Evolutionary conservation across 345 rosid species (phyloP), one percentile per base, ranked within the genome.

Genomic region (Syzygium oleosum): DNA sequence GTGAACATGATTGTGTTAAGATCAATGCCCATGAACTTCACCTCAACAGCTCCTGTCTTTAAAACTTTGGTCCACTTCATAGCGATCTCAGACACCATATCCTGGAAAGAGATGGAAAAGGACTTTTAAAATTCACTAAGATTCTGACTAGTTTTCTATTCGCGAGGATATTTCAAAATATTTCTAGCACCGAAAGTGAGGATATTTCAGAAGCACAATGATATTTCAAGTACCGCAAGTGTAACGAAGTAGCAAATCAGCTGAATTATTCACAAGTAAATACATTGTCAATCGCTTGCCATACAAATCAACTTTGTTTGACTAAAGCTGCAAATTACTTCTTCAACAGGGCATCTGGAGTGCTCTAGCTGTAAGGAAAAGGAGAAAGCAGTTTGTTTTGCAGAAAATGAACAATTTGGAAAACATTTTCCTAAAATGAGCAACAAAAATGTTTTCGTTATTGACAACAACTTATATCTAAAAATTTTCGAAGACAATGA

Each of bases 1-100:
- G 91, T 96, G 92, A 98, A 96, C 99, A 98, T 98, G 58, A 98
- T 84, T 7, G 99, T 98, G 89, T 90, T 91, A 10, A 90, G 87
- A 91, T 98, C 99, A 19, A 96, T 93, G 1, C 94, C 98, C 89
- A 85, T 92, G 91, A 98, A 96, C 87, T 92, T 94, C 65, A 92
- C 95, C 80, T 93, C 97, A 14, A 96, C 31, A 14, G 93, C 96
- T 59, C 97, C 99, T 6, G 99, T 94, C 91, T 93, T 95, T 89
- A 96, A 87, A 59, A 98, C 90, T 85, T 93, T 92, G 5, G 95
- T 92, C 98, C 98, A 98, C 90, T 92, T 95, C 94, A 84, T 92
- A 46, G 99, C 96, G 51, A 94, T 90, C 46, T 92, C 97, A 84
- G 91, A 83, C 68, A 96, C 96, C 90, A 54, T 90, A n/a, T 92